Base-by-base conservation (phyloP, 2,329 filamentous ascomycete genomes). In the Rachicladosporium sp. region DNA sequence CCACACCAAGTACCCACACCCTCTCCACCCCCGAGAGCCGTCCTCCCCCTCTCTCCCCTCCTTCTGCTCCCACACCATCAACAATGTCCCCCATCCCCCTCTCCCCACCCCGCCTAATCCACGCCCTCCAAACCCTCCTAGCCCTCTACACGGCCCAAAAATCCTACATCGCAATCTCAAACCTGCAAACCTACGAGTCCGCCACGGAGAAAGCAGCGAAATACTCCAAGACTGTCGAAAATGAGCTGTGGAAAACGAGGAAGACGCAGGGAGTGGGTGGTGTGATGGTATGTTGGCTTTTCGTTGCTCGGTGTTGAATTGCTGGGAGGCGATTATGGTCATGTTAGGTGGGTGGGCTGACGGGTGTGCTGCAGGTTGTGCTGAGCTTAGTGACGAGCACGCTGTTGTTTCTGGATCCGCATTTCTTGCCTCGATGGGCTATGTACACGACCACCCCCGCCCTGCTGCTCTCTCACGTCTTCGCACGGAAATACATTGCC, bases 151-250 rank as follows among this genome's bases (percentile, higher is more conserved):
- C 64, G 46, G 60, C 57, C 33, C 59, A 59, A 39, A 56, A 65
- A 10, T 64, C 64, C 38, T 64, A 60, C 43, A 50, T 59, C 35
- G 60, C 67, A 33, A 64, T 69, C 47, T 57, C 50, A 31, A 66
- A 66, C 41, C 59, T 70, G 4, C 58, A 55, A 29, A 58, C 59
- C 37, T 70, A 69, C 48, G 66, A 70, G 48, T 54, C 60, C n/a
- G 59, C 59, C 23, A 53, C 55, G 33, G 56, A 69, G 48, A 67
- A 64, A 46, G 58, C 63, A 10, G 66, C 67, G 7, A 59, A 66
- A 44, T 62, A 63, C 52, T 68, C 65, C 3, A 58, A 58, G 23
- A 59, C 60, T 30, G 66, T 64, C 6, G 62, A 54, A 30, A 45
- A 54, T 5, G 61, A 70, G 46, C 52, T 69, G 13, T 52, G 60